Percentiles rank a stretch among this genome's conserved stretches.
These are phyloP conservation scores for Xylaria grammica DNA, from an alignment of 495 filamentous ascomycete genomes.

Conservation along the genomic window DNA sequence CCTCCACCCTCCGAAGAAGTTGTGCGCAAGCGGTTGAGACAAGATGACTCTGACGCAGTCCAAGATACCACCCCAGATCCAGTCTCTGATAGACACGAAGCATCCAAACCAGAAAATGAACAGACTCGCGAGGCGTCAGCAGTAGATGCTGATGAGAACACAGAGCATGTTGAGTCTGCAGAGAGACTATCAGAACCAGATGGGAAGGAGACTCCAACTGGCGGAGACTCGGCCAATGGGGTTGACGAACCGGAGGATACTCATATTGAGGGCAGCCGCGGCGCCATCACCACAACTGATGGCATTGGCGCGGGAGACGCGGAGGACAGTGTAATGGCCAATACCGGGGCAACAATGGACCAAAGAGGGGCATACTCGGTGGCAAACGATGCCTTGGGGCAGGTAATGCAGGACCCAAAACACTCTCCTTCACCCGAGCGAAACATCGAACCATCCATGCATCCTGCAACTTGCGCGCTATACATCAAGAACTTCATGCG, in stretches of 20 bases:
- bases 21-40: constrained; percentile 49
- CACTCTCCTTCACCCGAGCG: constrained; percentile 35
- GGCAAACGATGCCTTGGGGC: constrained; percentile 22
- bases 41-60: constrained; percentile 27
- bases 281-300: neutral
- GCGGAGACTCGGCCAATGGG: constrained; percentile 15
- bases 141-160: neutral
- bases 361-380: neutral
- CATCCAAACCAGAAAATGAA: constrained; percentile 7
- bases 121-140: neutral
- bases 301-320: constrained; percentile 12
- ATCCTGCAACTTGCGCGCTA: constrained; percentile 81
- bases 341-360: constrained; percentile 18
- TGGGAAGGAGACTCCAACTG: constrained; percentile 14
- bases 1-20: constrained; percentile 62
- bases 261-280: neutral
- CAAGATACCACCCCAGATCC: constrained; percentile 5
- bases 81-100: constrained; percentile 3
- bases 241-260: constrained; percentile 21
- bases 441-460: constrained; percentile 69
- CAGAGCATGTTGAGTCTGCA: neutral
- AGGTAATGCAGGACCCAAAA: constrained; percentile 43
- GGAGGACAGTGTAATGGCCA: constrained; percentile 36
- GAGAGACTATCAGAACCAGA: constrained; percentile 10
- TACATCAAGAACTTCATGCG: constrained; percentile 94